Conservation (phyloP, 192 early-diverging fungal species). For the Linnemannia exigua region DNA sequence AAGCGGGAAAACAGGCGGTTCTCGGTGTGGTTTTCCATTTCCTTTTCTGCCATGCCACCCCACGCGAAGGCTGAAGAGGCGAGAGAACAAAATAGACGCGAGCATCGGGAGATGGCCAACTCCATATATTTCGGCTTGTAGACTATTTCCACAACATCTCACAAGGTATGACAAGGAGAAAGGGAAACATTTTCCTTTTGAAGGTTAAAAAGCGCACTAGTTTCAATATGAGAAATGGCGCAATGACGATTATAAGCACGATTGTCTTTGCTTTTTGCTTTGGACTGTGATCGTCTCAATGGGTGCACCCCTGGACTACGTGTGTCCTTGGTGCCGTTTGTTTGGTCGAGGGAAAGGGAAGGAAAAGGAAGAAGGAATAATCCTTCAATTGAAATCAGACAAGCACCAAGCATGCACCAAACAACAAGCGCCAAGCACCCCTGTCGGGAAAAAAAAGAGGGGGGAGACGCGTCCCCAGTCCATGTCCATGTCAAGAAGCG, state of each 20-base stretch:
- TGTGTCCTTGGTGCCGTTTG: not conserved
- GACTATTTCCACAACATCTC: not conserved
- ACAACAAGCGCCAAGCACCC: too few species aligned
- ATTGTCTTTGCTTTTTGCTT: not conserved
- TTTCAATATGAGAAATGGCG: not conserved
- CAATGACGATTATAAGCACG: not conserved
- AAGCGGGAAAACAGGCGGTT: too few species aligned
- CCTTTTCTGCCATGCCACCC: too few species aligned
- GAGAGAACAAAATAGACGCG: too few species aligned
- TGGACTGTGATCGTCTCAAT: too few species aligned
- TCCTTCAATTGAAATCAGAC: not conserved
- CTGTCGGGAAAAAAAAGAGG: too few species aligned
- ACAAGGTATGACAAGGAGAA: not conserved
- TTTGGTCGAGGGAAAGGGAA: not conserved
- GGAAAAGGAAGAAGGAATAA: too few species aligned
- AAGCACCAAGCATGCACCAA: too few species aligned
- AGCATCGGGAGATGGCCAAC: too few species aligned
- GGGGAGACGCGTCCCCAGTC: not conserved
- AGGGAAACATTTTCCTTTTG: not conserved
- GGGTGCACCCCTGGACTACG: not conserved
- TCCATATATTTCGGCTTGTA: too few species aligned
- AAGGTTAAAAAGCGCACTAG: not conserved
- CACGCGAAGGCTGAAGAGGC: too few species aligned
- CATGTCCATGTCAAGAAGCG: not conserved
- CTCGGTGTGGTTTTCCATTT: too few species aligned